Base-by-base conservation (phyloP, 2,329 filamentous ascomycete species). In the Aspergillus tanneri region DNA sequence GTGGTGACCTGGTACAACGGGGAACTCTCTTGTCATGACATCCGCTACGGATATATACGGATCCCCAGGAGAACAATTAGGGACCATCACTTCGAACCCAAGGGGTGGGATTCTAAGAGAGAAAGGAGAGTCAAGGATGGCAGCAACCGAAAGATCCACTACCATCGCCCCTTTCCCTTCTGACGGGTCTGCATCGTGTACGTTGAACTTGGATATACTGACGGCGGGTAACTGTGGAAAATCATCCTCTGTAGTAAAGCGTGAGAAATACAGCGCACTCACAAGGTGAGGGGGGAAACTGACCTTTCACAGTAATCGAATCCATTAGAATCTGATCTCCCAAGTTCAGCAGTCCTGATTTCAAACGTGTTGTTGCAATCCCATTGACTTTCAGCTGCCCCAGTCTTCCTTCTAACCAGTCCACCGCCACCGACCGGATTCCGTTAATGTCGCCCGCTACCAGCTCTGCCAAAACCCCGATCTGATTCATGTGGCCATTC, bases 391-490 rank as follows among this genome's bases (percentile, higher is more conserved):
- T 82, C 48, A 99, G 72, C 47, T 80, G 77, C 9, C 83, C 80
- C 49, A 97, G 74, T 45, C 83, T 85, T 30, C 91, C 90, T 45
- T 88, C 84, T 51, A 99, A 73, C 85, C 90, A 97, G 67, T 96
- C 87, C 66, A 93, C 90, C 38, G 88, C 90, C 54, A 97, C 80
- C 50, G 80, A 80, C 50, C 88, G 85, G 58, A 96, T 83, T 5
- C 85, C 86, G 46, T 90, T 83, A 11, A 88, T 74, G 60, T 90
- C 82, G 23, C 90, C 91, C 21, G 90, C 86, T 28, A 80, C 74
- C 30, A 97, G 71, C 52, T 93, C 84, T 34, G 87, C 81, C 46
- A 93, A 71, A 58, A 97, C 85, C 60, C 96, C 88, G 48, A 97
- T 75, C 47, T 81, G 74, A 2, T 88, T 97, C 12, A 77, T 82